These are phyloP conservation scores for Metarhizium brunneum DNA, from an alignment of 2,329 filamentous ascomycete species.

Conservation along the genomic window DNA sequence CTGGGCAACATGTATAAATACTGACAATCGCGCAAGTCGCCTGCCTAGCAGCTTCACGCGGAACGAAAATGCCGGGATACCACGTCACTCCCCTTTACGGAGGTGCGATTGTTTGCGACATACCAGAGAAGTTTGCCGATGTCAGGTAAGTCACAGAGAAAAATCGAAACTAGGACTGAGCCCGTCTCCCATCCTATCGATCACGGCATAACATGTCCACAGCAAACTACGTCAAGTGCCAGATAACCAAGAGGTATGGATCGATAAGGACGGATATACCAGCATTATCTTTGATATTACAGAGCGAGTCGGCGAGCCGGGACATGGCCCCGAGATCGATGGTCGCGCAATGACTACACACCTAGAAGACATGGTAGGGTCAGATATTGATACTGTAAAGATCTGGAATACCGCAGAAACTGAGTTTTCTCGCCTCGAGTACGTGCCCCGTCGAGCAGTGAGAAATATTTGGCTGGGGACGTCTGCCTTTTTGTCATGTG, in stretches of 20 bases:
- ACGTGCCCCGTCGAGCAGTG: constrained; percentile 13
- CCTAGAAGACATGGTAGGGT: constrained; percentile 59
- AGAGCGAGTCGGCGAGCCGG: constrained; percentile 58
- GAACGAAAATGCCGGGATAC: constrained; percentile 41
- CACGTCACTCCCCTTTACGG: constrained; percentile 56
- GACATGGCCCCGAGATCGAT: constrained; percentile 49
- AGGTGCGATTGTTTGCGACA: constrained; percentile 59
- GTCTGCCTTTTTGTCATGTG: background rate
- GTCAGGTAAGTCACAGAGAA: constrained; percentile 47
- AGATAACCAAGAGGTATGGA: constrained; percentile 86
- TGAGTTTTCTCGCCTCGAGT: constrained; percentile 46
- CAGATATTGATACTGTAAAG: constrained; percentile 52
- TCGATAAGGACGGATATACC: constrained; percentile 74
- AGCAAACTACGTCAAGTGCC: constrained; percentile 68
- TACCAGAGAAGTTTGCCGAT: constrained; percentile 60
- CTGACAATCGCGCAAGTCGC: background rate
- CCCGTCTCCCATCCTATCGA: background rate
- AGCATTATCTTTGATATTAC: constrained; percentile 87
- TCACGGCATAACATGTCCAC: background rate
- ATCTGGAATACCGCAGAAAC: constrained; percentile 58
- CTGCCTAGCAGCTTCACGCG: background rate
- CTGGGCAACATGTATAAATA: background rate
- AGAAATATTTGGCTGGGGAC: background rate
- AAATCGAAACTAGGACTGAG: constrained; percentile 7
- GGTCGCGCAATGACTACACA: constrained; percentile 62